Conservation (phyloP, 2,329 filamentous ascomycete genomes). For the Pezicula carpinea region DNA sequence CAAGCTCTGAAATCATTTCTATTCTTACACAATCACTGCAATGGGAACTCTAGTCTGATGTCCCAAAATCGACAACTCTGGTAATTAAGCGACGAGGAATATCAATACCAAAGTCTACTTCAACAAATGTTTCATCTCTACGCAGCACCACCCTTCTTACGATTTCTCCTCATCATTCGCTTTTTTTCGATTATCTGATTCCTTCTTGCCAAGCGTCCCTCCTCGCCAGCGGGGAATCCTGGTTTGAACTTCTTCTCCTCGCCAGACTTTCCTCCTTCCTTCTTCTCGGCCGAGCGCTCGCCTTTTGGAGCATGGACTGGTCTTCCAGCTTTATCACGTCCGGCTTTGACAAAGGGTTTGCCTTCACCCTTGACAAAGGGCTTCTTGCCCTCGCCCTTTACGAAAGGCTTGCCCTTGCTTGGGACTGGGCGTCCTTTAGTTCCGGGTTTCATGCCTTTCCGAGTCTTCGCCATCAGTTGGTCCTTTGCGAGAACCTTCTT, state of each 20-base stretch:
- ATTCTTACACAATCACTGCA: too few relatives aligned
- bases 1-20: too few relatives aligned
- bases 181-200: conserved; percentile 85
- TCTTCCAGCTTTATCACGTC: conserved; percentile 4
- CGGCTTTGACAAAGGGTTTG: conserved; percentile 18
- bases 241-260: conserved; percentile 20
- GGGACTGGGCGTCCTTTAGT: conserved; percentile 17
- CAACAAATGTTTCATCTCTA: neutral
- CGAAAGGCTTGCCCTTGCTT: conserved; percentile 8
- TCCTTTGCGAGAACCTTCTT: conserved; percentile 28
- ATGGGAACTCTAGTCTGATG: too few relatives aligned
- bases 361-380: conserved; percentile 13
- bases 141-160: conserved; percentile 15
- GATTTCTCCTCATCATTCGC: conserved; percentile 66
- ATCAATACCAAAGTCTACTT: neutral
- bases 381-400: conserved; percentile 13
- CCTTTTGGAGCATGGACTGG: conserved; percentile 8
- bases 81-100: neutral
- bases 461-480: conserved; percentile 30
- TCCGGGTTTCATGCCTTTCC: conserved; percentile 27
- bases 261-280: conserved; percentile 4
- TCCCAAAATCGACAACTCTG: neutral
- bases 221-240: conserved; percentile 35
- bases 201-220: conserved; percentile 53
- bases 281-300: conserved; percentile 9